Evolutionary conservation across 1,284 basidiomycete species (phyloP), one percentile per base, ranked within the genome.

Genomic region (Leccinum insolens): DNA sequence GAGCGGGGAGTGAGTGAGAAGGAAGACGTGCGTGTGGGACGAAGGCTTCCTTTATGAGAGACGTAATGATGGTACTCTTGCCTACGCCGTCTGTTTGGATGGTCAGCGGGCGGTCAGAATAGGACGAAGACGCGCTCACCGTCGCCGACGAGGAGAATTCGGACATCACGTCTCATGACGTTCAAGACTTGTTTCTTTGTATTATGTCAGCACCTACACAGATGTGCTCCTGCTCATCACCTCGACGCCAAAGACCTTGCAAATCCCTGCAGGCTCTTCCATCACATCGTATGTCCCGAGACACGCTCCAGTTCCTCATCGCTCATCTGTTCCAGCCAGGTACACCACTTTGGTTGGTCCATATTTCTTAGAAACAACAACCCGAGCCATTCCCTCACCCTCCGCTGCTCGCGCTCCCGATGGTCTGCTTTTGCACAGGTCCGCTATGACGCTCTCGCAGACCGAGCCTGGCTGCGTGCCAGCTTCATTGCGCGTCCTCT

Each of bases 11-110:
- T 3, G 2, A 61, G 59, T 9, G 68, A 57, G 63, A 46, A 67
- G 46, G 63, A 46, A 67, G 46, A 69, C 70, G 59, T 77, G 96
- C 96, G 82, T 95, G 92, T 59, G 92, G 84, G 61, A 98, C 92
- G 77, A 93, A 98, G 39, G 92, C 90, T 79, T 97, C 95, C 80
- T 98, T 98, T 82, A 98, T 97, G 77, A 98, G 87, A 41, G 95
- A 95, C 15, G 95, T 97, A 78, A 98, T 91, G 78, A 98, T 95
- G 57, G 94, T 95, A 79, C 94, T 95, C 85, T 97, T 97, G 72
- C 95, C 95, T 73, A 96, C 95, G 72, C 93, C 93, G 83, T 96
- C 95, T 96, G 76, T 37, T 11, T 7, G 31, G 58, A 63, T 60
- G 57, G 63, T 71, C 22, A 68, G 41, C 2, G 52, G 1, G 46